Evolutionary conservation across 2,329 filamentous ascomycete genomes (phyloP), one percentile per base, ranked within the genome.

Genomic region (Tolypocladium paradoxum): DNA sequence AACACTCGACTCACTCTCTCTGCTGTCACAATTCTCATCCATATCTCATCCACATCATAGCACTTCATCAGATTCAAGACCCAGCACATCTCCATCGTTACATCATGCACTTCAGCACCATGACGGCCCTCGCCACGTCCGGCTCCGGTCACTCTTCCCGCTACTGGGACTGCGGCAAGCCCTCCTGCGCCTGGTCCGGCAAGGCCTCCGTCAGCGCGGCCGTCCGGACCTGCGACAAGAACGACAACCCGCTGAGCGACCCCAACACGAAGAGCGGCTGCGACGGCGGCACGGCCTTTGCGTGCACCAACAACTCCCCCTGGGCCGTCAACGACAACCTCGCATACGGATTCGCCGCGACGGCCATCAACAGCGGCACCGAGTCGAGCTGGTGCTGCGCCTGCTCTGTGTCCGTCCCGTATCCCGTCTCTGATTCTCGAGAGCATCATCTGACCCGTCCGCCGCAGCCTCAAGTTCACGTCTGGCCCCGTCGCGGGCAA

Each of bases 111-210:
- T 4, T 45, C 24, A 4, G 12, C 8, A 29, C 27, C 40, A 45
- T 18, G 24, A 38, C 3, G 18, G 57, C 62, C 51, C 56, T 53
- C 48, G 63, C 62, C 53, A 57, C 62, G 55, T 65, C 63, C 52
- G 63, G 63, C 53, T 59, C 54, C 33, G 64, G 64, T 20, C 56
- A 57, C 24, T 63, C 61, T 29, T 62, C 58, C 34, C 63, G 76
- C 55, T 79, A 78, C 64, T 79, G 79, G 77, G 84, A 87, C 65
- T 87, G 84, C 72, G 87, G 84, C 72, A 88, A 88, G 73, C 78
- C 83, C 27, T 84, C 81, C 22, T 87, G 83, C 65, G 73, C 74
- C 4, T 81, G 83, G 83, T 64, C 72, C 14, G 74, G 67, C 52
- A 85, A 85, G 65, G 79, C 77, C 16, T 56, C 71, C 40, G 73